Evolutionary conservation across 2,329 filamentous ascomycete genomes (phyloP).

Genomic region (Neospermospora avenae): DNA sequence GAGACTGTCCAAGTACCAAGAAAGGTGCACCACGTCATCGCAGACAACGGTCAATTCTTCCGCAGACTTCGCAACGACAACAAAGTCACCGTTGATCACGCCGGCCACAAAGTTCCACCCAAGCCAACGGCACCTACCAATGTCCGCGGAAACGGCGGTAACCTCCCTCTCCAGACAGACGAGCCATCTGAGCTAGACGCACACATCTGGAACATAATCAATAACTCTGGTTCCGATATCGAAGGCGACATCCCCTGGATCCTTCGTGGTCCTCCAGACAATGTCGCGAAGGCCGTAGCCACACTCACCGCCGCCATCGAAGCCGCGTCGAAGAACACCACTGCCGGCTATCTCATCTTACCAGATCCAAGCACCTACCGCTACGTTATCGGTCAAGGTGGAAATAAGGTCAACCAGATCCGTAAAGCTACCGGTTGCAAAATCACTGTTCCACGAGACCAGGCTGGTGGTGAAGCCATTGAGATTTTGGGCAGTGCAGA

Average conservation of each 20-base stretch:
- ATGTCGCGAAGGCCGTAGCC: slow-evolving; percentile 76
- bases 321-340: slow-evolving; percentile 64
- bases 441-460: slow-evolving; percentile 87
- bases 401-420: slow-evolving; percentile 89
- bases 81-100: slow-evolving; percentile 89
- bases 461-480: slow-evolving; percentile 75
- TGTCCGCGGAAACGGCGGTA: slow-evolving; percentile 54
- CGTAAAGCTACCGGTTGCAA: slow-evolving; percentile 89
- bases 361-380: slow-evolving; percentile 85
- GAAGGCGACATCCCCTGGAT: slow-evolving; percentile 85
- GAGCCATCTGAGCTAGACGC: slow-evolving; percentile 63
- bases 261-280: slow-evolving; percentile 73
- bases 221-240: slow-evolving; percentile 48
- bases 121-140: slow-evolving; percentile 54
- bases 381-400: slow-evolving; percentile 83
- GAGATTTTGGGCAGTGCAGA: slow-evolving; percentile 79
- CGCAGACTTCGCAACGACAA: slow-evolving; percentile 81
- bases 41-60: slow-evolving; percentile 92
- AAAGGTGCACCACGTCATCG: slow-evolving; percentile 76
- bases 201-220: slow-evolving; percentile 82
- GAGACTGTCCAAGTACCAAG: slow-evolving; percentile 84
- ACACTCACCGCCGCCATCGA: slow-evolving; percentile 70
- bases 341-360: slow-evolving; percentile 83
- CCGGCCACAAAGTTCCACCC: slow-evolving; percentile 70
- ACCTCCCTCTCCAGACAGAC: slow-evolving; percentile 90